These are phyloP conservation scores for Hypocrella siamensis DNA, from an alignment of 2,329 filamentous ascomycete species.

Conservation along the genomic window DNA sequence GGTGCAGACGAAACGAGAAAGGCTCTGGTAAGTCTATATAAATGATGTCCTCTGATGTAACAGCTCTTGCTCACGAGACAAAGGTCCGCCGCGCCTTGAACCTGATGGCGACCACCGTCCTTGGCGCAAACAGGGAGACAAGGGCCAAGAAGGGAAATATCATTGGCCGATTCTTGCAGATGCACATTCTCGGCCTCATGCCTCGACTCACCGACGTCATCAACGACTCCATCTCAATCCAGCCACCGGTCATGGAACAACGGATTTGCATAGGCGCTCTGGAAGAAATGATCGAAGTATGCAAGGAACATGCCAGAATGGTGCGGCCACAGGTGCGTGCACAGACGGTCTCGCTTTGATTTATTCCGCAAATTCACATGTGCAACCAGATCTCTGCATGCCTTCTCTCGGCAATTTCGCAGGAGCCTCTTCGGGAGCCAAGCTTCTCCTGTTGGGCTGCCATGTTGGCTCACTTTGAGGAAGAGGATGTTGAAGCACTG, in stretches of 20 bases:
- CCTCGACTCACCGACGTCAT: conserved; percentile 65
- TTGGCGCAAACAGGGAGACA: conserved; percentile 22
- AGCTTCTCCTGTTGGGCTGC: conserved; percentile 76
- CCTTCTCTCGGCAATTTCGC: conserved; percentile 66
- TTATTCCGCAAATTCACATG: conserved; percentile 2
- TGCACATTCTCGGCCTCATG: conserved; percentile 76
- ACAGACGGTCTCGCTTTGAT: neutral
- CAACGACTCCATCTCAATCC: conserved; percentile 44
- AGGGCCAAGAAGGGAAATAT: conserved; percentile 37
- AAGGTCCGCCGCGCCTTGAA: conserved; percentile 32
- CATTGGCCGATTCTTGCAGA: conserved; percentile 62
- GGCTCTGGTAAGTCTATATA: conserved; percentile 31
- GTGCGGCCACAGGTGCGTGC: conserved; percentile 65
- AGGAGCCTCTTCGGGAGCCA: conserved; percentile 56
- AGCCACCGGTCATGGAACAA: conserved; percentile 49
- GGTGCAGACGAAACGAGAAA: conserved; percentile 46
- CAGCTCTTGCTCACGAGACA: too few relatives aligned
- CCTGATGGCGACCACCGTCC: conserved; percentile 26
- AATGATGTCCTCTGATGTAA: neutral
- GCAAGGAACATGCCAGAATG: conserved; percentile 55
- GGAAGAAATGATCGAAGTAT: conserved; percentile 71
- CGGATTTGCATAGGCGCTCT: conserved; percentile 67
- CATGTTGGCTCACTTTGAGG: conserved; percentile 59
- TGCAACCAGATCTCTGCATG: conserved; percentile 66
- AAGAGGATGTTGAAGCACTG: conserved; percentile 63